These are phyloP conservation scores for Emericellopsis terricola DNA, from an alignment of 495 filamentous ascomycete genomes.

Conservation along the genomic window DNA sequence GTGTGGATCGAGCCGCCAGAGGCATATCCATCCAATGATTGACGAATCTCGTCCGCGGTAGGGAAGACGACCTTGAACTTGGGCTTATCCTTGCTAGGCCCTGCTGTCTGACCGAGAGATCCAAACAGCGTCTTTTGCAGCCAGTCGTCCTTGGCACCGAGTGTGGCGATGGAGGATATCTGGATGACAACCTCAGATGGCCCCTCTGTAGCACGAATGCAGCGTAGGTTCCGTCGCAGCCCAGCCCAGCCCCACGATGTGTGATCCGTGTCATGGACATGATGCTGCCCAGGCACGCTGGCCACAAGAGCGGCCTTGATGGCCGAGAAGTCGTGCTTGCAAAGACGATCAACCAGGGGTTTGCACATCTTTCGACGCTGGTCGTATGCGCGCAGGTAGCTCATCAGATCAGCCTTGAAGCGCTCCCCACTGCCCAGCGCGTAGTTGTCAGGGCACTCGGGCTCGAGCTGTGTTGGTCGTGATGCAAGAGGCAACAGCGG, in stretches of 20 bases:
- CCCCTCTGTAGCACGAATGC: slow-evolving; percentile 8
- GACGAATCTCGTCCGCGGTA: slow-evolving; percentile 59
- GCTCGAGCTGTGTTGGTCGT: background rate
- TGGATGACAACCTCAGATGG: slow-evolving; percentile 50
- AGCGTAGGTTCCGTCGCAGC: slow-evolving; percentile 38
- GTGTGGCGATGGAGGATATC: slow-evolving; percentile 67
- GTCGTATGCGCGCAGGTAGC: slow-evolving; percentile 57
- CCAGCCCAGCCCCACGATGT: slow-evolving; percentile 62
- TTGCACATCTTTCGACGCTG: slow-evolving; percentile 24
- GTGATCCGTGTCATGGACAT: slow-evolving; percentile 20
- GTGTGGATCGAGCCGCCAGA: slow-evolving; percentile 73
- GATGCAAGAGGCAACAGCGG: slow-evolving; percentile 41
- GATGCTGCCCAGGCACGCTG: slow-evolving; percentile 53
- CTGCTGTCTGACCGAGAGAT: slow-evolving; percentile 18
- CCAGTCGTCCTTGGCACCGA: slow-evolving; percentile 62
- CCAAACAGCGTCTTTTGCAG: slow-evolving; percentile 46
- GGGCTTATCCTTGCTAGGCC: slow-evolving; percentile 6
- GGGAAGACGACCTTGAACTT: slow-evolving; percentile 55
- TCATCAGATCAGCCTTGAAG: slow-evolving; percentile 62
- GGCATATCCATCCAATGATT: slow-evolving; percentile 58
- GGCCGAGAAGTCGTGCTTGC: slow-evolving; percentile 47
- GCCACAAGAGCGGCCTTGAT: slow-evolving; percentile 60
- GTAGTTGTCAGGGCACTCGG: background rate
- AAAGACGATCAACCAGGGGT: slow-evolving; percentile 35
- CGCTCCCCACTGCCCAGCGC: slow-evolving; percentile 39